Evolutionary conservation across 805 yeast species (phyloP).

Genomic region (Lachancea sp.): DNA sequence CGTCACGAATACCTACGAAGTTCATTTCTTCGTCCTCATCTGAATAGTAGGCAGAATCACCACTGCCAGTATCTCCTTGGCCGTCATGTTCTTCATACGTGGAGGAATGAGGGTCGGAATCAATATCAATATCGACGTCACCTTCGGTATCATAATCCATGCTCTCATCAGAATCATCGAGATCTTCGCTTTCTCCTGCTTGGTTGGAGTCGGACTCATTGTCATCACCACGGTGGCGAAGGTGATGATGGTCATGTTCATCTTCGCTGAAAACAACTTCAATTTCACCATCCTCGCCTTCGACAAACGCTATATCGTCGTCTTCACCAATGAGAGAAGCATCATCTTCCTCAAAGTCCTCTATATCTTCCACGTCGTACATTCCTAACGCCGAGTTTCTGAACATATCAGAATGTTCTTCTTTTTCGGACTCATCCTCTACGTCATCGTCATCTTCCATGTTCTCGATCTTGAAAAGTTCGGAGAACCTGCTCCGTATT

Average conservation of each 20-base stretch:
- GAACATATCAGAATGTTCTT: constrained; percentile 77
- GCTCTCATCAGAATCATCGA: constrained; percentile 18
- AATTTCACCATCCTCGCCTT: constrained; percentile 32
- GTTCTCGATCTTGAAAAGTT: constrained; percentile 49
- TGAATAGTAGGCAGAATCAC: constrained; percentile 7
- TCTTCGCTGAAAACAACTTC: constrained; percentile 33
- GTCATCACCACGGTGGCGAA: constrained; percentile 14
- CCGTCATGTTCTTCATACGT: constrained; percentile 12
- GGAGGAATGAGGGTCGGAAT: constrained; percentile 1
- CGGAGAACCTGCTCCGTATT: constrained; percentile 50
- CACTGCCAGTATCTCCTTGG: constrained; percentile 25
- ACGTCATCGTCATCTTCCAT: constrained; percentile 51
- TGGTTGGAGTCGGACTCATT: constrained; percentile 21
- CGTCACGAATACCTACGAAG: constrained; percentile 25
- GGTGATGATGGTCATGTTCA: constrained; percentile 15
- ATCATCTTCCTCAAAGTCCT: constrained; percentile 53
- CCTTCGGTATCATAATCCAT: constrained; percentile 19
- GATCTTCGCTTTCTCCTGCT: constrained; percentile 15
- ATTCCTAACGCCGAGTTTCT: constrained; percentile 88
- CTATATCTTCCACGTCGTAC: constrained; percentile 78
- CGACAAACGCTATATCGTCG: constrained; percentile 37
- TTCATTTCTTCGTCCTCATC: constrained; percentile 9
- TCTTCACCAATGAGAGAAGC: constrained; percentile 43
- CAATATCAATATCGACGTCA: constrained; percentile 1
- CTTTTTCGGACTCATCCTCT: constrained; percentile 57